Evolutionary conservation across 306 rosid species (phyloP).

Genomic region (Vachellia pachyceras): DNA sequence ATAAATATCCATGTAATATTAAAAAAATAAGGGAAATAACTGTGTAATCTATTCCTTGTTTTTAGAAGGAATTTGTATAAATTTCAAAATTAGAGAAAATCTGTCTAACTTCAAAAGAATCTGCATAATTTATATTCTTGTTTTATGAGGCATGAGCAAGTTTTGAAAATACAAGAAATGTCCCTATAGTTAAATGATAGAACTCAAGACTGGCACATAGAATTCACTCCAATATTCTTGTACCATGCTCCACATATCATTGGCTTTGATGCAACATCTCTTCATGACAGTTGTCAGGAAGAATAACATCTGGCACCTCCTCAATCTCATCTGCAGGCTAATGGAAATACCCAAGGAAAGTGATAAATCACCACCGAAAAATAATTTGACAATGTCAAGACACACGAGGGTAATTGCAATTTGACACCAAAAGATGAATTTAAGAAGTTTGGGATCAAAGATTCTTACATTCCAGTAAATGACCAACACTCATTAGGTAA

Average conservation of each 20-base stretch:
- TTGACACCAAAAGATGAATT: too few relatives aligned
- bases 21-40: neutral
- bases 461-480: too few relatives aligned
- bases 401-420: too few relatives aligned
- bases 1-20: too few relatives aligned
- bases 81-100: too few relatives aligned
- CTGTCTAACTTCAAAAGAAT: too few relatives aligned
- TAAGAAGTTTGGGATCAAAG: too few relatives aligned
- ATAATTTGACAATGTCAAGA: neutral
- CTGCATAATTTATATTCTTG: neutral
- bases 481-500: too few relatives aligned
- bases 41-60: neutral
- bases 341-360: slow-evolving; percentile 24
- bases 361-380: neutral
- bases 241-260: slow-evolving; percentile 7
- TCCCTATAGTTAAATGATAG: neutral
- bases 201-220: neutral
- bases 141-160: neutral
- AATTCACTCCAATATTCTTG: neutral
- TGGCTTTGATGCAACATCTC: slow-evolving; percentile 23
- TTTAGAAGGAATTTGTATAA: neutral
- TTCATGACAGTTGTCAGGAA: slow-evolving; percentile 44
- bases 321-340: slow-evolving; percentile 77
- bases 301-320: slow-evolving; percentile 60
- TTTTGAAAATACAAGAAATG: neutral